Evolutionary conservation across 2,329 filamentous ascomycete genomes (phyloP).

Genomic region (Ophiostoma australiae): DNA sequence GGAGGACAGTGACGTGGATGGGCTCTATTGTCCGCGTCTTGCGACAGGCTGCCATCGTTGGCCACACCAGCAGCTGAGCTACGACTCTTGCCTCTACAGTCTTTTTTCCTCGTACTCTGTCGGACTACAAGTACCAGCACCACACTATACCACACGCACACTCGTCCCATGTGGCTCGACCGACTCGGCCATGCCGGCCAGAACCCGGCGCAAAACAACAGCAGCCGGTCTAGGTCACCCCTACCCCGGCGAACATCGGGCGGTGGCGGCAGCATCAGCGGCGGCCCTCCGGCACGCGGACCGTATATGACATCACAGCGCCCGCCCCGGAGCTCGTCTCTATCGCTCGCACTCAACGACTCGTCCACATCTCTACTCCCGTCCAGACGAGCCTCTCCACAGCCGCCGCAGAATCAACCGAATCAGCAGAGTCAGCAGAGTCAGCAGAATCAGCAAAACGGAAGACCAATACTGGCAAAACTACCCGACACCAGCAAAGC

Average conservation of each 20-base stretch:
- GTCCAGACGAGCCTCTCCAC: constrained; percentile 43
- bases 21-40: not conserved
- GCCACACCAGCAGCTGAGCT: constrained; percentile 4
- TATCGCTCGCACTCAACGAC: constrained; percentile 62
- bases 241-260: constrained; percentile 51
- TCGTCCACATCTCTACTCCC: constrained; percentile 71
- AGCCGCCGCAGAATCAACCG: not conserved
- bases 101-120: not conserved
- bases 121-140: not conserved
- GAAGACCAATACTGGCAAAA: constrained; percentile 53
- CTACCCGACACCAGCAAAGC: constrained; percentile 36
- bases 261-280: constrained; percentile 57
- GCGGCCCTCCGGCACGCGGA: constrained; percentile 62
- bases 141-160: not conserved
- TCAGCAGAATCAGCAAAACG: constrained; percentile 50
- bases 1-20: constrained; percentile 4
- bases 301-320: constrained; percentile 65
- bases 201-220: constrained; percentile 52
- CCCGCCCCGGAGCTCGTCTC: constrained; percentile 68
- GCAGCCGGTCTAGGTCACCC: constrained; percentile 49
- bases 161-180: constrained; percentile 74
- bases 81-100: not conserved
- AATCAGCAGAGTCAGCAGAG: not conserved
- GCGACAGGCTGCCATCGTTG: constrained; percentile 8
- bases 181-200: constrained; percentile 63